These are phyloP conservation scores for Alternaria angustiovoidea DNA, from an alignment of 2,329 filamentous ascomycete genomes.

Conservation along the genomic window DNA sequence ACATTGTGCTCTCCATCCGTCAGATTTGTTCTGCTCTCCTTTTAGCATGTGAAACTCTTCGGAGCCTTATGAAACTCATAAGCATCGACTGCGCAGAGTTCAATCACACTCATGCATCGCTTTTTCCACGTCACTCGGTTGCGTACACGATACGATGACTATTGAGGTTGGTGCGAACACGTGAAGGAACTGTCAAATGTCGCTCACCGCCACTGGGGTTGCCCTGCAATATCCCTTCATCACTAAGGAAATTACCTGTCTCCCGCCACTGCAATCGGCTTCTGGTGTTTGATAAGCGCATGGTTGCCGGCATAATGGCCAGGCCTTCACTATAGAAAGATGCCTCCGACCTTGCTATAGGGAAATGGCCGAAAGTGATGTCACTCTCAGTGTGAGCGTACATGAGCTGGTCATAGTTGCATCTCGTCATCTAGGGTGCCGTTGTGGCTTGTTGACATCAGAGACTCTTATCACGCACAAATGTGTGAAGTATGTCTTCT, in stretches of 20 bases:
- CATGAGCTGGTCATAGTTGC: neutral
- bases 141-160: conserved; percentile 8
- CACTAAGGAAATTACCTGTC: conserved; percentile 16
- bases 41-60: conserved; percentile 7
- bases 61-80: conserved; percentile 4
- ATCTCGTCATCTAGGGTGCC: neutral
- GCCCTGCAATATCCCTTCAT: conserved; percentile 24
- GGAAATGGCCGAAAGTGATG: conserved; percentile 3
- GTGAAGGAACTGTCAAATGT: conserved; percentile 20
- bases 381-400: conserved; percentile 3
- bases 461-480: neutral
- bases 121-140: neutral
- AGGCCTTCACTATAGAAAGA: neutral
- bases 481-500: neutral
- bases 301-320: conserved; percentile 9
- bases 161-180: conserved; percentile 14
- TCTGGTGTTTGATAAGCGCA: conserved; percentile 7
- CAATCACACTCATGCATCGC: neutral
- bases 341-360: neutral
- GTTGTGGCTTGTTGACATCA: neutral
- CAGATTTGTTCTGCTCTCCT: conserved; percentile 8
- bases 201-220: conserved; percentile 17
- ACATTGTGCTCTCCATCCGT: conserved; percentile 27
- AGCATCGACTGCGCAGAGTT: neutral
- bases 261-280: conserved; percentile 5